phyloP scores from a whole-genome alignment of 768 basidiomycete genomes.

The Boletus sensibilis region DNA sequence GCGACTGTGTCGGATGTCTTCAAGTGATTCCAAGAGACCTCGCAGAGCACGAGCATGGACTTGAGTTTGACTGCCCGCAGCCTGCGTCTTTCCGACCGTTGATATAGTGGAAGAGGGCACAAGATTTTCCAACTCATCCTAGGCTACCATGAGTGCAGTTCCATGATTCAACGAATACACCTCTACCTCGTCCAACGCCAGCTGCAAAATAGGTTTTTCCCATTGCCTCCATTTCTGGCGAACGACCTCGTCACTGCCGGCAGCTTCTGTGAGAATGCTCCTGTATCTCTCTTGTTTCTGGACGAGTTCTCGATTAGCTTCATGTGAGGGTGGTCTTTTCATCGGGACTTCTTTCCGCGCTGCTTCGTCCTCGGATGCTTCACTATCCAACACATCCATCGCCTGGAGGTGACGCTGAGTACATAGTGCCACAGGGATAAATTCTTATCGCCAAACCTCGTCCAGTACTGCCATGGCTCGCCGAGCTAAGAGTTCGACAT shows the following conservation, averaged over 20 bases:
- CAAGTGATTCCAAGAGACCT: slow-evolving; percentile 73
- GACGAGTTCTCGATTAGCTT: slow-evolving; percentile 74
- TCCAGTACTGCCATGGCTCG: slow-evolving; percentile 64
- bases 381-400: slow-evolving; percentile 86
- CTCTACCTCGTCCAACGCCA: slow-evolving; percentile 65
- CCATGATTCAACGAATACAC: neutral
- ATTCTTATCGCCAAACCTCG: slow-evolving; percentile 52
- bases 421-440: neutral
- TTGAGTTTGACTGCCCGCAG: slow-evolving; percentile 50
- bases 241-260: slow-evolving; percentile 73
- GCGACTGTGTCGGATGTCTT: slow-evolving; percentile 63
- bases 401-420: slow-evolving; percentile 48
- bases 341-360: slow-evolving; percentile 50
- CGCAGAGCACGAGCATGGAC: slow-evolving; percentile 70
- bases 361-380: slow-evolving; percentile 82
- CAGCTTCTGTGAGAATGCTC: slow-evolving; percentile 67
- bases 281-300: slow-evolving; percentile 71
- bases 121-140: slow-evolving; percentile 65
- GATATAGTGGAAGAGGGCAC: slow-evolving; percentile 65
- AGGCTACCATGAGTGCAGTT: slow-evolving; percentile 4
- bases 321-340: slow-evolving; percentile 65
- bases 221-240: slow-evolving; percentile 87
- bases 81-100: slow-evolving; percentile 31
- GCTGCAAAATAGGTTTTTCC: slow-evolving; percentile 66
- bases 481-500: slow-evolving; percentile 64